Percentiles rank a stretch among this genome's conserved stretches.
phyloP scores from a whole-genome alignment of 208 protist genomes.

The Crithidia fasciculata region DNA sequence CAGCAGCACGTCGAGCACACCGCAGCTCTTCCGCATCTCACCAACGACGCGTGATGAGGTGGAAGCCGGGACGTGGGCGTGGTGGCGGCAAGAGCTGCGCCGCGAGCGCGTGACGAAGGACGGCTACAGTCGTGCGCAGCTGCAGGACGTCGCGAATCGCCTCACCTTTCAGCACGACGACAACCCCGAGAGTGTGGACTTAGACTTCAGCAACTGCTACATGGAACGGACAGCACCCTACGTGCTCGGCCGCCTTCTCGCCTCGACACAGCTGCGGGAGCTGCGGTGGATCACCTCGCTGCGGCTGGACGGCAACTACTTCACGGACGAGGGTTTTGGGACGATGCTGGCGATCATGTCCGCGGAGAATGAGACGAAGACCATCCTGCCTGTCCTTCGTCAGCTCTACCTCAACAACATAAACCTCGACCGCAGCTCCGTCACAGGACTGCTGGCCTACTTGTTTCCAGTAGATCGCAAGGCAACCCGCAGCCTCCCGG shows the following conservation, averaged over 20 bases:
- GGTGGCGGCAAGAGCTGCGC: conserved; percentile 81
- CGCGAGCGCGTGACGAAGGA: conserved; percentile 69
- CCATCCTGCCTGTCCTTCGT: conserved; percentile 62
- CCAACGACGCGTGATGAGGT: conserved; percentile 33
- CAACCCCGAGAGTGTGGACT: conserved; percentile 61
- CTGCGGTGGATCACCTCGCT: conserved; percentile 78
- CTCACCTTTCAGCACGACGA: conserved; percentile 63
- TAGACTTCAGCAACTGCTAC: conserved; percentile 79
- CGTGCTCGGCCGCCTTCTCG: conserved; percentile 65
- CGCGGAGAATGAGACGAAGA: conserved; percentile 49
- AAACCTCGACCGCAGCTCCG: conserved; percentile 65
- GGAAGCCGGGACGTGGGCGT: conserved; percentile 62
- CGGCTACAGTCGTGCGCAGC: conserved; percentile 45
- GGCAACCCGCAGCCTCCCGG: conserved; percentile 7
- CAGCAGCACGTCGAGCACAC: conserved; percentile 51
- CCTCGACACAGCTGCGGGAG: conserved; percentile 57
- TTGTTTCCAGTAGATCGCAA: conserved; percentile 71
- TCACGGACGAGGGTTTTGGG: conserved; percentile 77
- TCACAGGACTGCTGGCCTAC: conserved; percentile 67
- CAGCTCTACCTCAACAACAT: conserved; percentile 88
- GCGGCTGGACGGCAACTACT: conserved; percentile 85
- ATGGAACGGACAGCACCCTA: conserved; percentile 82
- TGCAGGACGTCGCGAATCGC: conserved; percentile 68
- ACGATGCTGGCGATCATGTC: conserved; percentile 73
- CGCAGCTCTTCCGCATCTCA: conserved; percentile 69